Percentiles rank a stretch among this genome's conserved stretches.
Conservation (phyloP, 305 asterid genomes). For the Solanum hybrid region DNA sequence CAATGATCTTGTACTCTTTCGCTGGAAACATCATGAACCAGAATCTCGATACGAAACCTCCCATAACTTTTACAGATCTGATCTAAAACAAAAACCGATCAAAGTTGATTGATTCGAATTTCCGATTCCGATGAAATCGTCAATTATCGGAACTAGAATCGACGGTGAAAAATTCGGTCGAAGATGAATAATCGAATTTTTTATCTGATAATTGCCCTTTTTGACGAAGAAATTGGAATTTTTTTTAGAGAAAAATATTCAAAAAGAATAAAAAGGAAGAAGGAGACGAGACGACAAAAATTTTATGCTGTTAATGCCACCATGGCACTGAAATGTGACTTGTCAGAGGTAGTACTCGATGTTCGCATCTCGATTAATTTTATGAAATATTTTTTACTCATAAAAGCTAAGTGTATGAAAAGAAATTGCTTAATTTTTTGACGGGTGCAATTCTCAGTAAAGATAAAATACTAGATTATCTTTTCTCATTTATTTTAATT, state of each 20-base stretch:
- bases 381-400: background rate
- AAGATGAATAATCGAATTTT: background rate
- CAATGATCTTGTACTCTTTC: conserved; percentile 97
- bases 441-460: too few relatives aligned
- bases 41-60: conserved; percentile 73
- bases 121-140: background rate
- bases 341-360: background rate
- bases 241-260: background rate
- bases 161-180: background rate
- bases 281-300: background rate
- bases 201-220: background rate
- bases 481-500: background rate
- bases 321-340: background rate
- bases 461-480: background rate
- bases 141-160: background rate
- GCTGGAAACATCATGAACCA: conserved; percentile 97
- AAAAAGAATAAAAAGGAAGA: background rate
- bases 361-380: background rate
- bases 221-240: background rate
- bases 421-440: background rate
- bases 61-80: conserved; percentile 34
- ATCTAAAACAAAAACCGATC: background rate
- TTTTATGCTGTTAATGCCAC: background rate
- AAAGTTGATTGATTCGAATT: background rate
- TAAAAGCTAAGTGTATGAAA: background rate